Percentiles rank a stretch among this genome's conserved stretches.
Evolutionary conservation across 2,329 filamentous ascomycete genomes (phyloP).

Genomic region (Balansia obtecta): DNA sequence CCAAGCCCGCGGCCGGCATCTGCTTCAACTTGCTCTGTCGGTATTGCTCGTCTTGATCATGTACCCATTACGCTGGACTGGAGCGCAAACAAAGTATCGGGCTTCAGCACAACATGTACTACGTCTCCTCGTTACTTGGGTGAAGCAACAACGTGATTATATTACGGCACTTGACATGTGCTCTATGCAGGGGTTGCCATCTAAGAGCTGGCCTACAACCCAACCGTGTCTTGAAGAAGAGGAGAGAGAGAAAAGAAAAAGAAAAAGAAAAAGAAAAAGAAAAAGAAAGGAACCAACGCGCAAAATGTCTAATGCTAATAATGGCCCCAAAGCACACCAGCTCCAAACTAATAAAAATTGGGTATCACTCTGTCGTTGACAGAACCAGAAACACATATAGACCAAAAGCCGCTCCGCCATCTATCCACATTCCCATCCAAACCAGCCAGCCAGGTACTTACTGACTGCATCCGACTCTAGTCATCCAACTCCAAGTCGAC

Average conservation of each 20-base stretch:
- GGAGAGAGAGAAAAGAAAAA: no score
- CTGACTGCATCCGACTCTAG: background rate
- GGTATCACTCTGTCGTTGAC: conserved; percentile 1
- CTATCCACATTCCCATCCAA: background rate
- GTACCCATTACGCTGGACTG: no score
- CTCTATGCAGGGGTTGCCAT: background rate
- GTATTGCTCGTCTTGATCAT: no score
- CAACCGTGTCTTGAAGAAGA: background rate
- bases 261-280: background rate
- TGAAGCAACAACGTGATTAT: background rate
- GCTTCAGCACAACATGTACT: no score
- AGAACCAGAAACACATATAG: background rate
- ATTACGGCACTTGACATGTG: background rate
- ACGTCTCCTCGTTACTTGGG: no score
- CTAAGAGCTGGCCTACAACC: background rate
- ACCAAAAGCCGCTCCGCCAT: background rate
- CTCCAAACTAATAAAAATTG: background rate
- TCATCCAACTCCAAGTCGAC: no score
- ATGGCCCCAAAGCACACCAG: background rate
- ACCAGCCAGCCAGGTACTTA: background rate
- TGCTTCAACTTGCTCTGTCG: no score
- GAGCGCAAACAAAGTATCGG: no score
- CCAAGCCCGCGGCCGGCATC: no score
- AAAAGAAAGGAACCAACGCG: background rate
- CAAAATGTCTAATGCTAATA: background rate